Percentiles rank a stretch among this genome's conserved stretches.
These are phyloP conservation scores for Metschnikowia continentalis DNA, from an alignment of 805 yeast species.

Conservation along the genomic window DNA sequence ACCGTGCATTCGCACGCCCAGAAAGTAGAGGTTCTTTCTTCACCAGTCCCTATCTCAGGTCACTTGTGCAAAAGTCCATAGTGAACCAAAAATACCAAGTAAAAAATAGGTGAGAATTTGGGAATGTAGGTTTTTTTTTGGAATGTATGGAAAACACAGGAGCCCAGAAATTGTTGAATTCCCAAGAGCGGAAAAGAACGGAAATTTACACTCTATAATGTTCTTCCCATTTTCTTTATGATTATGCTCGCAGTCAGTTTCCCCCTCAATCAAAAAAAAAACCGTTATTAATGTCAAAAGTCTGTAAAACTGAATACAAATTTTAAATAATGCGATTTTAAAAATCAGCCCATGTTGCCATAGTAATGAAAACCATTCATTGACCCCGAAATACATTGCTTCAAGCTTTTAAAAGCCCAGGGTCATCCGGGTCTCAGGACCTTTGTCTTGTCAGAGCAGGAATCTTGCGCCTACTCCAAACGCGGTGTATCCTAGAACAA, in stretches of 20 bases:
- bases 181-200: no score
- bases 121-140: no score
- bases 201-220: no score
- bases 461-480: not conserved
- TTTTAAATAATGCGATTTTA: not conserved
- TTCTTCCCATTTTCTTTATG: no score
- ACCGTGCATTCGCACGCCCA: not conserved
- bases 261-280: no score
- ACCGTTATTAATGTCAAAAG: not conserved
- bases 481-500: not conserved
- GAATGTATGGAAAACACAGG: no score
- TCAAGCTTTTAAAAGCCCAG: not conserved
- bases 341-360: not conserved
- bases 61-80: not conserved
- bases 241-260: no score
- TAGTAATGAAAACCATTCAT: not conserved
- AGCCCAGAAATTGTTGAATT: no score
- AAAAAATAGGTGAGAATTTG: no score
- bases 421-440: not conserved
- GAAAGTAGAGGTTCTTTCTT: not conserved
- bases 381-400: no score
- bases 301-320: not conserved
- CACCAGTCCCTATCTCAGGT: not conserved
- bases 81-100: not conserved
- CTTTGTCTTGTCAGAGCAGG: not conserved